Evolutionary conservation across 2,329 filamentous ascomycete genomes (phyloP).

Genomic region (Emmonsia crescens): DNA sequence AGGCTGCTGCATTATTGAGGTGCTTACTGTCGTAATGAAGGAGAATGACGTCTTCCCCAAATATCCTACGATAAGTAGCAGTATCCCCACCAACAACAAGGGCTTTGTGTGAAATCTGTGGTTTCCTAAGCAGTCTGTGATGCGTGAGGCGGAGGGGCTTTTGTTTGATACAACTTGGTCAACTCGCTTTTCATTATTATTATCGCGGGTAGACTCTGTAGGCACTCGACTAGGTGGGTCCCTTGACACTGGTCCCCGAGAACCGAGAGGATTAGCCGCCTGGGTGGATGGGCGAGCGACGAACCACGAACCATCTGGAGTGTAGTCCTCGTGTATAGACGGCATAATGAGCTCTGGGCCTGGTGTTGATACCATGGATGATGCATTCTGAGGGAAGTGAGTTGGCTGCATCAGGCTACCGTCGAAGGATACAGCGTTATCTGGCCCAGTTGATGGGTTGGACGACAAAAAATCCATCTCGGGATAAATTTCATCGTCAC

Average conservation of each 20-base stretch:
- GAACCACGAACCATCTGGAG: constrained; percentile 4
- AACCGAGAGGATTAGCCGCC: background rate
- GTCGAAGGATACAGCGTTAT: background rate
- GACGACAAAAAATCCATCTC: constrained; percentile 3
- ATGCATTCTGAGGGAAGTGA: background rate
- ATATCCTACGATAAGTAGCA: background rate
- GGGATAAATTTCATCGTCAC: background rate
- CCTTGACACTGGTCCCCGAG: background rate
- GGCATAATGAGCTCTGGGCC: constrained; percentile 8
- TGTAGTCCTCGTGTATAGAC: constrained; percentile 3
- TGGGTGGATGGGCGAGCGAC: background rate
- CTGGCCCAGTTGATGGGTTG: background rate
- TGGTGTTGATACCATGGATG: background rate
- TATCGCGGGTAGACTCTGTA: background rate
- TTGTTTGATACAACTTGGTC: background rate
- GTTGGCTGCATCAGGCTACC: background rate
- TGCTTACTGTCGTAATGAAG: background rate
- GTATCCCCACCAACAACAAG: background rate
- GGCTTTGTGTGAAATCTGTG: background rate
- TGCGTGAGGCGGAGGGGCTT: background rate
- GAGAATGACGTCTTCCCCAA: background rate
- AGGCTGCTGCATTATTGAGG: background rate
- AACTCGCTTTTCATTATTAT: background rate
- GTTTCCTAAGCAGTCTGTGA: background rate
- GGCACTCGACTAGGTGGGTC: background rate